Conservation (phyloP, 257 asterid genomes). For the Capsicum rhomboideum region DNA sequence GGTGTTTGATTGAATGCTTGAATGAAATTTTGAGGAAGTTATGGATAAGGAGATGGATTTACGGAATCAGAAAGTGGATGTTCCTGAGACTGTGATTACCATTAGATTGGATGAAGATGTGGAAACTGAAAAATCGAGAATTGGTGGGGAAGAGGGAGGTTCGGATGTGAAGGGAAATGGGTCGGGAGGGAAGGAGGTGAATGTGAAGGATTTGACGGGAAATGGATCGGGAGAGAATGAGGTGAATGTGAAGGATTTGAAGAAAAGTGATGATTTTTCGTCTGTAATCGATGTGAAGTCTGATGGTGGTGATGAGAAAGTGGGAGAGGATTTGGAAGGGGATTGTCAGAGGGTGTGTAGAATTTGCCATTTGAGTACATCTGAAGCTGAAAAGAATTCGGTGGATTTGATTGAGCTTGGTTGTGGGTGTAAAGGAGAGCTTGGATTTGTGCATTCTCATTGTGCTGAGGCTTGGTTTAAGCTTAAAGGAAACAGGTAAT, state of each 20-base stretch:
- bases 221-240: not conserved
- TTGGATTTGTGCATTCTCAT: conserved; percentile 55
- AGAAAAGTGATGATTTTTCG: conserved; percentile 14
- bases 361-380: conserved; percentile 66
- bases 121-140: not conserved
- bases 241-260: not conserved
- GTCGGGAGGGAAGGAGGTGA: not conserved
- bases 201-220: not conserved
- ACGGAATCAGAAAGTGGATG: not conserved
- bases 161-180: not conserved
- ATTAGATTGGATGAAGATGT: not conserved
- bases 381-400: conserved; percentile 26
- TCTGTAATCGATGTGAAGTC: conserved; percentile 31
- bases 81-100: not conserved
- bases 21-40: not conserved
- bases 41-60: not conserved
- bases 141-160: not conserved
- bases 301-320: not conserved
- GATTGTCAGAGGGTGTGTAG: conserved; percentile 45
- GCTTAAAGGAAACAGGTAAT: conserved; percentile 62
- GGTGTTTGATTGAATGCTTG: not conserved
- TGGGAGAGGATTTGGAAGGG: conserved; percentile 9
- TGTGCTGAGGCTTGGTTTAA: conserved; percentile 86
- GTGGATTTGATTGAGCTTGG: conserved; percentile 71
- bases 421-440: conserved; percentile 91